phyloP scores from a whole-genome alignment of 2,329 filamentous ascomycete species.

The Curvularia spicifera region DNA sequence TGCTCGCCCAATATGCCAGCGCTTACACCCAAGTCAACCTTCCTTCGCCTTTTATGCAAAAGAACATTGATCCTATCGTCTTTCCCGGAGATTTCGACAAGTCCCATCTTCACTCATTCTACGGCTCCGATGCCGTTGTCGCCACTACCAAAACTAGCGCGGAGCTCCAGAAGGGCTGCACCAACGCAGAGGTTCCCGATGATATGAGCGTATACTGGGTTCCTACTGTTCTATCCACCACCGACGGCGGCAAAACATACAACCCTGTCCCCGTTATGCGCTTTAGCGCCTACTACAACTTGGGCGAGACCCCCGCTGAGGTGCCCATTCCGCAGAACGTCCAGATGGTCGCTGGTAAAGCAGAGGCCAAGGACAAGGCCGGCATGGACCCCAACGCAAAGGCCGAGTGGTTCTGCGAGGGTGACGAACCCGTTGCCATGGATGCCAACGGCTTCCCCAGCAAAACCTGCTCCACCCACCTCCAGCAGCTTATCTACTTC shows the following conservation, averaged over 20 bases:
- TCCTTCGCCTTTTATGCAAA: conserved; percentile 49
- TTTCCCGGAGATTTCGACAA: conserved; percentile 50
- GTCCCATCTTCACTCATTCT: conserved; percentile 56
- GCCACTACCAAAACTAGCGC: conserved; percentile 48
- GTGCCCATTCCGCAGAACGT: conserved; percentile 55
- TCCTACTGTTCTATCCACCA: conserved; percentile 52
- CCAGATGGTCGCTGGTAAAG: conserved; percentile 52
- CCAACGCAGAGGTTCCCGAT: conserved; percentile 56
- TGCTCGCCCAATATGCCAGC: conserved; percentile 35
- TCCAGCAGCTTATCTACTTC: conserved; percentile 56
- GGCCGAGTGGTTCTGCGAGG: conserved; percentile 39
- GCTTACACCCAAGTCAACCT: conserved; percentile 49
- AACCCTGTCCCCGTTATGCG: conserved; percentile 41
- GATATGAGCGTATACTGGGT: conserved; percentile 58
- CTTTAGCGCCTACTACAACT: conserved; percentile 58
- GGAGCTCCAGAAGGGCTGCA: conserved; percentile 54
- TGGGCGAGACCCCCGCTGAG: conserved; percentile 52
- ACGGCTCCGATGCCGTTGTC: conserved; percentile 54
- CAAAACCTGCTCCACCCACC: conserved; percentile 52
- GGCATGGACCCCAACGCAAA: conserved; percentile 35
- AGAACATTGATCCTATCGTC: conserved; percentile 56
- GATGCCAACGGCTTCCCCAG: conserved; percentile 42
- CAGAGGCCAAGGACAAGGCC: conserved; percentile 40
- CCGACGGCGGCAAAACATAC: conserved; percentile 45
- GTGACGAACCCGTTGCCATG: conserved; percentile 15